Evolutionary conservation across 2,329 filamentous ascomycete genomes (phyloP).

Genomic region (Fusarium mexicanum): DNA sequence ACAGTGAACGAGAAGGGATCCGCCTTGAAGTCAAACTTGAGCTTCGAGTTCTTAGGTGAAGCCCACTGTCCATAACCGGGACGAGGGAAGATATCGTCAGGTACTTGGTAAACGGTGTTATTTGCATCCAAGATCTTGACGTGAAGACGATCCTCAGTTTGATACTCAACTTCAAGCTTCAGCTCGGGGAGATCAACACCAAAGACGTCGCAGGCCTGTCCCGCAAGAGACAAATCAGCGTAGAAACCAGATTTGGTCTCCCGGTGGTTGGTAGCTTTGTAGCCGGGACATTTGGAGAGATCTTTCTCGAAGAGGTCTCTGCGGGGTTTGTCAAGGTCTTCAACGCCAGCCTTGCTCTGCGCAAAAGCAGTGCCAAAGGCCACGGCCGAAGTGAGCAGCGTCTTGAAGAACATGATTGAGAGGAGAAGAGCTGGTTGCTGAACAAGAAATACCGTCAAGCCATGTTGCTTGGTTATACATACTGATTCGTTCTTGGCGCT

Average conservation of each 20-base stretch:
- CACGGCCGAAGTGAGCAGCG: constrained; percentile 22
- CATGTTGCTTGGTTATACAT: constrained; percentile 20
- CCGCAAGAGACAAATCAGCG: constrained; percentile 76
- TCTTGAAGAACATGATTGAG: constrained; percentile 28
- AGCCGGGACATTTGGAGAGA: constrained; percentile 68
- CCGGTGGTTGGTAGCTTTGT: constrained; percentile 69
- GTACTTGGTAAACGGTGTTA: constrained; percentile 79
- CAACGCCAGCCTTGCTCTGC: constrained; percentile 34
- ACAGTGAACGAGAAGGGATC: constrained; percentile 76
- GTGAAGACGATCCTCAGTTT: constrained; percentile 67
- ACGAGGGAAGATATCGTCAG: constrained; percentile 72
- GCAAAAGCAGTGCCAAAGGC: constrained; percentile 28
- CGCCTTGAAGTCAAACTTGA: constrained; percentile 57
- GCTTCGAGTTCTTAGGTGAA: constrained; percentile 48
- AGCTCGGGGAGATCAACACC: constrained; percentile 77
- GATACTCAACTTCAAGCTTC: constrained; percentile 66
- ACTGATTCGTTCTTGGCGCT: background rate
- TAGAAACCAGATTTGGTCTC: constrained; percentile 66
- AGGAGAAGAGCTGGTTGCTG: constrained; percentile 4
- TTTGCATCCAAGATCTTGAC: constrained; percentile 76
- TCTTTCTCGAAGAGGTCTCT: constrained; percentile 35
- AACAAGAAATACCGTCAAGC: background rate
- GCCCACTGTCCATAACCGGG: constrained; percentile 44
- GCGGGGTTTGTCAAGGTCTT: constrained; percentile 24
- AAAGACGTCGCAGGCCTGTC: constrained; percentile 78